phyloP scores from a whole-genome alignment of 805 yeast species.

The Ogataea thermomethanolica region DNA sequence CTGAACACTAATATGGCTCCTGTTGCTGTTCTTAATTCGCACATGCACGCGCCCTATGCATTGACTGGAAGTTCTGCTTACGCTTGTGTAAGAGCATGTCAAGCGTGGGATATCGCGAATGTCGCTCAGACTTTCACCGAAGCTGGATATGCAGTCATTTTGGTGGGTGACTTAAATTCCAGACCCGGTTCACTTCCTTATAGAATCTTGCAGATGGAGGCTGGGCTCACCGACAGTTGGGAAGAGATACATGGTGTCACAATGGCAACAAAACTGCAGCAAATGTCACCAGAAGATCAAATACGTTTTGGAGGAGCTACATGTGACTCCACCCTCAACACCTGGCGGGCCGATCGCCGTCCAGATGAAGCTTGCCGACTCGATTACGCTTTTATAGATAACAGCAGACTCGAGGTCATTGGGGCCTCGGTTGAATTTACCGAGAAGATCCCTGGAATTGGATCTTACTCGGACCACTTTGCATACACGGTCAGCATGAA shows the following conservation, averaged over 20 bases:
- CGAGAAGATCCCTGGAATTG: constrained; percentile 59
- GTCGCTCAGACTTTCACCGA: constrained; percentile 55
- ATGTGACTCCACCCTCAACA: constrained; percentile 81
- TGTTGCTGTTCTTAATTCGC: constrained; percentile 82
- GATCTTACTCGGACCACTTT: constrained; percentile 91
- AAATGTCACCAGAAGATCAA: constrained; percentile 56
- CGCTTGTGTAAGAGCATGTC: constrained; percentile 84
- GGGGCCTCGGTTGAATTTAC: constrained; percentile 74
- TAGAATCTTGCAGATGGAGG: constrained; percentile 63
- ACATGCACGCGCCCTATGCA: constrained; percentile 96
- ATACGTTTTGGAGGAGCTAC: constrained; percentile 76
- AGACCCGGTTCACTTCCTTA: constrained; percentile 84
- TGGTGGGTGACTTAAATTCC: constrained; percentile 92
- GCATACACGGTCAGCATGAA: constrained; percentile 57
- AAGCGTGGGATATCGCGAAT: constrained; percentile 92
- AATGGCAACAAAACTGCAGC: constrained; percentile 39
- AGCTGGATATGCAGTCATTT: constrained; percentile 81
- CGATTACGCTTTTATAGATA: constrained; percentile 83
- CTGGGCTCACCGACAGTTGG: constrained; percentile 81
- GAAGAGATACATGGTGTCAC: constrained; percentile 54
- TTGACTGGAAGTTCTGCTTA: constrained; percentile 82
- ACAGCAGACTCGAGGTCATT: constrained; percentile 45
- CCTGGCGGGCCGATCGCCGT: constrained; percentile 66
- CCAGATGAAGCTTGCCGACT: constrained; percentile 77
- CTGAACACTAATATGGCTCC: constrained; percentile 44